Evolutionary conservation across 2,329 filamentous ascomycete species (phyloP).

Genomic region (Cadophora sp.): DNA sequence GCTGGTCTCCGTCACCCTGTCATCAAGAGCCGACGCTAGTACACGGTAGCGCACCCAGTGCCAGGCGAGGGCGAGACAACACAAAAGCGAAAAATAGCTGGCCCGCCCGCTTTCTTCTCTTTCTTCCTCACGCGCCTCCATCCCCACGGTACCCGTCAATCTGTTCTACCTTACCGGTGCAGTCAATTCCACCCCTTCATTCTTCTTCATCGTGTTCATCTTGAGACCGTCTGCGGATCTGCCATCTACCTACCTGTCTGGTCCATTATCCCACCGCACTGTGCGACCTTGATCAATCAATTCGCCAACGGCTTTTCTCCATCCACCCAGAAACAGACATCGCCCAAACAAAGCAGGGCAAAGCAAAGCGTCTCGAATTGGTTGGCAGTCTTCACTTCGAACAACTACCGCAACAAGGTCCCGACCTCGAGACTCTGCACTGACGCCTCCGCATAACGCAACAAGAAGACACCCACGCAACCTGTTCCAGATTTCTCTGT

Average conservation of each 20-base stretch:
- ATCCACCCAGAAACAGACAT: conserved; percentile 25
- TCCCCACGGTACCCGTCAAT: conserved; percentile 39
- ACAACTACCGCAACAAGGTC: conserved; percentile 24
- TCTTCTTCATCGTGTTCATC: conserved; percentile 29
- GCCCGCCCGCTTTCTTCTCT: conserved; percentile 22
- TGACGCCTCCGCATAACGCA: conserved; percentile 23
- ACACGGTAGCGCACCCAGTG: background rate
- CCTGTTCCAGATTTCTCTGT: conserved; percentile 51
- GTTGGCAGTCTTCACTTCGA: conserved; percentile 4
- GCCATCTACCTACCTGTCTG: conserved; percentile 8
- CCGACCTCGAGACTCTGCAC: conserved; percentile 28
- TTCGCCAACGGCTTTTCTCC: conserved; percentile 24
- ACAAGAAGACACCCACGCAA: conserved; percentile 38
- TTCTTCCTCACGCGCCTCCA: conserved; percentile 33
- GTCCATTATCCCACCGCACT: conserved; percentile 18
- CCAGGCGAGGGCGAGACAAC: background rate
- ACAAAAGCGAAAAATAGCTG: conserved; percentile 21
- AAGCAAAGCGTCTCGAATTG: conserved; percentile 24
- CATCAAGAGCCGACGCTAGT: conserved; percentile 10
- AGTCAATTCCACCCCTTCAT: conserved; percentile 37
- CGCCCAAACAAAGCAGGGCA: conserved; percentile 26
- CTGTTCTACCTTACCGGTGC: conserved; percentile 38
- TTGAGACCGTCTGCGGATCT: conserved; percentile 26
- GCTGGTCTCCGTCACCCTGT: background rate
- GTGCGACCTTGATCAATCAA: conserved; percentile 21